phyloP scores from a whole-genome alignment of 2,329 filamentous ascomycete species.

The Claviceps pazoutovae region DNA sequence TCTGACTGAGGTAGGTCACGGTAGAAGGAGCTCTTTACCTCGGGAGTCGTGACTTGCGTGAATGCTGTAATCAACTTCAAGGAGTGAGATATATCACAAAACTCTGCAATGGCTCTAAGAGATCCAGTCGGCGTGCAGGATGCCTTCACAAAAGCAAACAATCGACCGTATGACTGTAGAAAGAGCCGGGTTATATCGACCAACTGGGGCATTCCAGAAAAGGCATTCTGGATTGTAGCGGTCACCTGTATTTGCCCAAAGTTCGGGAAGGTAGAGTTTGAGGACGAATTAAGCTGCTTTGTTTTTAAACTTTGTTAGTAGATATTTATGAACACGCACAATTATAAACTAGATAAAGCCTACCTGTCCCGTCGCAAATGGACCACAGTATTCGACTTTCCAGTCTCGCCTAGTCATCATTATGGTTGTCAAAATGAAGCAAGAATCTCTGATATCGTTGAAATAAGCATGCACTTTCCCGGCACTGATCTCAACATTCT shows the following conservation, averaged over 20 bases:
- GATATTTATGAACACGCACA: background rate
- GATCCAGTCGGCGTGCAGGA: slow-evolving; percentile 26
- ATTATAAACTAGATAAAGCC: background rate
- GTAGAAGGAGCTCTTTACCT: slow-evolving; percentile 11
- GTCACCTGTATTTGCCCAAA: slow-evolving; percentile 18
- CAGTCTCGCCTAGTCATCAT: slow-evolving; percentile 30
- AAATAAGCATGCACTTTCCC: slow-evolving; percentile 41
- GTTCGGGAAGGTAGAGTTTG: background rate
- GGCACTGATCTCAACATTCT: slow-evolving; percentile 20
- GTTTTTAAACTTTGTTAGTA: background rate
- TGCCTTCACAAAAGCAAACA: slow-evolving; percentile 37
- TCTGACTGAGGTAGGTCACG: too few species aligned
- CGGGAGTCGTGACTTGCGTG: slow-evolving; percentile 9
- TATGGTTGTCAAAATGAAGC: slow-evolving; percentile 32
- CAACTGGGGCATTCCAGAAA: slow-evolving; percentile 19
- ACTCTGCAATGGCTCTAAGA: slow-evolving; percentile 38
- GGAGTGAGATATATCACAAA: slow-evolving; percentile 33
- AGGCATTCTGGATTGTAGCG: slow-evolving; percentile 10
- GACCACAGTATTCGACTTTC: slow-evolving; percentile 18
- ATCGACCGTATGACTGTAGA: slow-evolving; percentile 32
- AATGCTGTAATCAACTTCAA: slow-evolving; percentile 25
- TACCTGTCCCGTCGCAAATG: slow-evolving; percentile 3
- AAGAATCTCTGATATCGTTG: slow-evolving; percentile 46
- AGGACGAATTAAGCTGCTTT: background rate
- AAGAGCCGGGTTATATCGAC: slow-evolving; percentile 19